Percentiles rank a stretch among this genome's conserved stretches.
Evolutionary conservation across 129 eudicot genomes (phyloP).

Genomic region (Flaveria robusta): DNA sequence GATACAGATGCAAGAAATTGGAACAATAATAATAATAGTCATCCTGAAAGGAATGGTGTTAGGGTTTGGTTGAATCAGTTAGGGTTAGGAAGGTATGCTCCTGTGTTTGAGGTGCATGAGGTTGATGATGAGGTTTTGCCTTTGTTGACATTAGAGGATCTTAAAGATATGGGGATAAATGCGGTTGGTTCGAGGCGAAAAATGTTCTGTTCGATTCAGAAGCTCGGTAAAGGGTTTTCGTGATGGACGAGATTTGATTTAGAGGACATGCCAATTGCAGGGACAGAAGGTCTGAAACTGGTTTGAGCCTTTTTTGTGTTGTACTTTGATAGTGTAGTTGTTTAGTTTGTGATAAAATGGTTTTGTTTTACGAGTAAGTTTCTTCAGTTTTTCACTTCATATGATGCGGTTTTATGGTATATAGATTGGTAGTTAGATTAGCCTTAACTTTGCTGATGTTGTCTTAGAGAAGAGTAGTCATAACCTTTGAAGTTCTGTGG

Average conservation of each 20-base stretch:
- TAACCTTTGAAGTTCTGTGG: constrained; percentile 8
- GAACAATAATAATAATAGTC: constrained; percentile 38
- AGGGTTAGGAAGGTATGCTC: constrained; percentile 65
- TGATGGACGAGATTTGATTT: constrained; percentile 28
- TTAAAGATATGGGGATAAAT: constrained; percentile 78
- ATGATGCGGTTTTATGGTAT: constrained; percentile 30
- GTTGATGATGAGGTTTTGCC: constrained; percentile 76
- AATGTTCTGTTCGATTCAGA: constrained; percentile 62
- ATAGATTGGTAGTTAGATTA: constrained; percentile 33
- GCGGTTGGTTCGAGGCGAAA: constrained; percentile 74
- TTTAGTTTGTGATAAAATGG: constrained; percentile 32
- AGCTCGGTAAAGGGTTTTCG: constrained; percentile 67
- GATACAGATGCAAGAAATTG: constrained; percentile 48
- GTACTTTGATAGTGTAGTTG: constrained; percentile 27
- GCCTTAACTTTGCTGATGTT: constrained; percentile 23
- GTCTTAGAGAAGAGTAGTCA: constrained; percentile 16
- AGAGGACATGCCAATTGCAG: constrained; percentile 24
- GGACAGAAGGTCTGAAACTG: constrained; percentile 36
- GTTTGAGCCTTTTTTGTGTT: constrained; percentile 40
- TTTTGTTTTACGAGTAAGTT: constrained; percentile 29
- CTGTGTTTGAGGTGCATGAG: constrained; percentile 77
- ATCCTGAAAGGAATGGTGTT: constrained; percentile 49
- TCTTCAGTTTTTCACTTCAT: constrained; percentile 29
- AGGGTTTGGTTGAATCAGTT: constrained; percentile 66
- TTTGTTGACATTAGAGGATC: constrained; percentile 61